Percentiles rank a stretch among this genome's conserved stretches.
Conservation (phyloP, 1,284 basidiomycete species). For the Ceratobasidium sp. region DNA sequence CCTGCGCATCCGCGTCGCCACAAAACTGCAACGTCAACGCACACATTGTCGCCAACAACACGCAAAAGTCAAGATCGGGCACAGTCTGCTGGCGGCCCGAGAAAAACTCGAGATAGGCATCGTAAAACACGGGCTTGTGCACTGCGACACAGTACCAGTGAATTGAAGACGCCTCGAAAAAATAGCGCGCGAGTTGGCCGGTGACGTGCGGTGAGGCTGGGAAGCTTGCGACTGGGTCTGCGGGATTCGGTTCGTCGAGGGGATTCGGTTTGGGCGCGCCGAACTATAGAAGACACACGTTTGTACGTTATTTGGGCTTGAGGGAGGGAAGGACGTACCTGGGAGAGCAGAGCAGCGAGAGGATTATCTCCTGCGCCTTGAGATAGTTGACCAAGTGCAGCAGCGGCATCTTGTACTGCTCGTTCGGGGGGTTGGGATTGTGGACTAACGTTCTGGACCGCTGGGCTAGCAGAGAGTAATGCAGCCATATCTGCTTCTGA, state of each 20-base stretch:
- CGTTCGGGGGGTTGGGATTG: conserved; percentile 20
- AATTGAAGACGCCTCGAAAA: conserved; percentile 38
- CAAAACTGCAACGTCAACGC: conserved; percentile 35
- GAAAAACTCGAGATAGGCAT: conserved; percentile 40
- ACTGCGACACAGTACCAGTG: conserved; percentile 39
- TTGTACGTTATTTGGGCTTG: background rate
- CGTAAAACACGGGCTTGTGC: conserved; percentile 36
- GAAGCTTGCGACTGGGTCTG: conserved; percentile 35
- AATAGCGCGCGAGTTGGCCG: conserved; percentile 39
- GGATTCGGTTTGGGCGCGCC: conserved; percentile 13
- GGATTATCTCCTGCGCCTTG: conserved; percentile 31
- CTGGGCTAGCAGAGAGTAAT: conserved; percentile 10
- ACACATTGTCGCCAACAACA: conserved; percentile 35
- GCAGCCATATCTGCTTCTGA: conserved; percentile 36
- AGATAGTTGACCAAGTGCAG: conserved; percentile 32
- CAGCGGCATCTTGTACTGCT: conserved; percentile 32
- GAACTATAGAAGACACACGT: background rate
- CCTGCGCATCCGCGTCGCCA: conserved; percentile 36
- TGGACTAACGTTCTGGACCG: background rate
- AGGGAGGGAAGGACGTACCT: background rate
- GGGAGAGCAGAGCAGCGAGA: conserved; percentile 31
- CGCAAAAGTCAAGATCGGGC: conserved; percentile 36
- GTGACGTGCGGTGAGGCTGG: conserved; percentile 37
- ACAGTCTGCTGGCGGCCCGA: conserved; percentile 26
- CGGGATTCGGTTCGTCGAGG: conserved; percentile 24